These are phyloP conservation scores for Rehmannia glutinosa DNA, from an alignment of 257 asterid genomes.

Conservation along the genomic window DNA sequence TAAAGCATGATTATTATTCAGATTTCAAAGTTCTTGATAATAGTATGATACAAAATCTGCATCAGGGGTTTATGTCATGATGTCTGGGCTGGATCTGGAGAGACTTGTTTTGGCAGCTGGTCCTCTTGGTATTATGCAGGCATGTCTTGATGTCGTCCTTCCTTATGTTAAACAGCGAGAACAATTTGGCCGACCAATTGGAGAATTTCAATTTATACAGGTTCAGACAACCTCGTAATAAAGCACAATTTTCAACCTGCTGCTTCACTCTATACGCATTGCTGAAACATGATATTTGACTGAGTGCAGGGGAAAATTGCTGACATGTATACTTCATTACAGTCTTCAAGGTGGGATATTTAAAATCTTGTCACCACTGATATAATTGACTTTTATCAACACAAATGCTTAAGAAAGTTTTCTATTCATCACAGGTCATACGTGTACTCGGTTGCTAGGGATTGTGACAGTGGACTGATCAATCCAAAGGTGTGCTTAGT, in stretches of 20 bases:
- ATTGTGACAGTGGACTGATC: constrained; percentile 74
- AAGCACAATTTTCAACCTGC: not conserved
- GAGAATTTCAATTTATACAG: constrained; percentile 92
- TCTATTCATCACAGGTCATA: constrained; percentile 55
- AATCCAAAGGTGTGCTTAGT: constrained; percentile 58
- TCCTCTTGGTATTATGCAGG: constrained; percentile 96
- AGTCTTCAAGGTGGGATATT: constrained; percentile 74
- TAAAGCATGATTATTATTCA: not conserved
- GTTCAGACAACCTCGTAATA: constrained; percentile 26
- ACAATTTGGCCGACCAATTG: constrained; percentile 92
- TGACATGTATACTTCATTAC: constrained; percentile 90
- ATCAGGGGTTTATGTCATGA: constrained; percentile 96
- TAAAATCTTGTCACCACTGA: not conserved
- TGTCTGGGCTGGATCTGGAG: constrained; percentile 97
- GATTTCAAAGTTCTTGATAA: constrained; percentile 8
- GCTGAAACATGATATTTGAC: constrained; percentile 15
- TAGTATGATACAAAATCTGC: constrained; percentile 17
- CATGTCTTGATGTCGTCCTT: constrained; percentile 89
- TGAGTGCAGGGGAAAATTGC: constrained; percentile 87
- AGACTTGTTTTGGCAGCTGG: constrained; percentile 96
- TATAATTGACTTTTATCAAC: not conserved
- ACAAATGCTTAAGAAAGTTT: not conserved
- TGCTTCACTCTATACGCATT: not conserved
- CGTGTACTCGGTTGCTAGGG: constrained; percentile 94
- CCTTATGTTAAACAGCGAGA: constrained; percentile 88